A percentile compares a stretch with the other conserved stretches of the same genome.
These are phyloP conservation scores for Termitomyces heimii DNA, from an alignment of 768 basidiomycete genomes.

Conservation along the genomic window DNA sequence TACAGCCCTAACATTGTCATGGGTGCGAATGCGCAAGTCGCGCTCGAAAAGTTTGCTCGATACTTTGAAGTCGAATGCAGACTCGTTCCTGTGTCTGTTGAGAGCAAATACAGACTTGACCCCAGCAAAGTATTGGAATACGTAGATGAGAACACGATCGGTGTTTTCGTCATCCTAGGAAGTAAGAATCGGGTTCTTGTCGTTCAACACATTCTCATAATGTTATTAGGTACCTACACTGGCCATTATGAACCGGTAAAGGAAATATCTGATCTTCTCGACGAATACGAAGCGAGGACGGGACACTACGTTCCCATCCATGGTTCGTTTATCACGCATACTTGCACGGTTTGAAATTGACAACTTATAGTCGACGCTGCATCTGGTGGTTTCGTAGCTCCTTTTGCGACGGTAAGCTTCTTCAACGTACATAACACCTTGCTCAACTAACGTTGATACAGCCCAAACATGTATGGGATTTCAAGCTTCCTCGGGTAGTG, in stretches of 20 bases:
- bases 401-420: constrained; percentile 39
- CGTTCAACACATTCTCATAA: constrained; percentile 47
- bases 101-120: constrained; percentile 50
- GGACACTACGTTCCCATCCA: constrained; percentile 62
- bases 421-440: constrained; percentile 20
- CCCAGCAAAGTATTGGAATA: constrained; percentile 58
- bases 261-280: constrained; percentile 73
- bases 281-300: constrained; percentile 57
- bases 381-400: constrained; percentile 63
- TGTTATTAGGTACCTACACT: constrained; percentile 47
- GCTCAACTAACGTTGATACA: constrained; percentile 14
- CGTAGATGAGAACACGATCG: constrained; percentile 73
- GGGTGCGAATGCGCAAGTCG: constrained; percentile 71
- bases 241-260: constrained; percentile 78
- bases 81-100: constrained; percentile 44
- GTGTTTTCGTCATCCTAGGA: constrained; percentile 50
- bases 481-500: constrained; percentile 56
- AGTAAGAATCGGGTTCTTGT: constrained; percentile 19
- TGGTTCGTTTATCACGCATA: constrained; percentile 47
- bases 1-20: constrained; percentile 57
- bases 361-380: constrained; percentile 48
- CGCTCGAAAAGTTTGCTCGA: constrained; percentile 66
- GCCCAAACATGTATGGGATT: constrained; percentile 59
- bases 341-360: constrained; percentile 32
- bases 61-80: constrained; percentile 66